Conservation (phyloP, 345 rosid genomes). For the Salix exigua region DNA sequence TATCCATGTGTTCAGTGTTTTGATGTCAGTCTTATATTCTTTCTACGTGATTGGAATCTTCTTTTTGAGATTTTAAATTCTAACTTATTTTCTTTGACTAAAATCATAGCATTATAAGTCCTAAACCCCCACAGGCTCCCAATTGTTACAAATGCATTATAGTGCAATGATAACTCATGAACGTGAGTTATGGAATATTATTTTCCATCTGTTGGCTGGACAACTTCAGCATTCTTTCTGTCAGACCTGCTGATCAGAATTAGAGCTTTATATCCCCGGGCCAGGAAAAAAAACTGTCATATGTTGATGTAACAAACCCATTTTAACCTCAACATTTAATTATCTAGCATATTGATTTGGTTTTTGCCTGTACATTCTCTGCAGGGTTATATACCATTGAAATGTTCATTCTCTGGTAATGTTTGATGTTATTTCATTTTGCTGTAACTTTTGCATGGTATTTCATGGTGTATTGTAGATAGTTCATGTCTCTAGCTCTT, state of each 20-base stretch:
- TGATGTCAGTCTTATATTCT: too few species aligned
- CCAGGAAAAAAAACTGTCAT: not conserved
- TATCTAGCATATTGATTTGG: not conserved
- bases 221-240: not conserved
- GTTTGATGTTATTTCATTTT: not conserved
- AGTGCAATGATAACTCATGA: not conserved
- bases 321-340: too few species aligned
- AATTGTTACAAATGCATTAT: not conserved
- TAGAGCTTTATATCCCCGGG: not conserved
- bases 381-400: not conserved
- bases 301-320: not conserved
- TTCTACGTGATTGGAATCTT: too few species aligned
- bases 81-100: too few species aligned
- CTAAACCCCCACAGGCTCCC: too few species aligned
- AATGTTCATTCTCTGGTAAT: not conserved
- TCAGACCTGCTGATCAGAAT: not conserved
- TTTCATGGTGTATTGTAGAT: not conserved
- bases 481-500: too few species aligned
- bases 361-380: not conserved
- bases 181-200: too few species aligned
- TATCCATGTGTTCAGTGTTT: too few species aligned
- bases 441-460: not conserved
- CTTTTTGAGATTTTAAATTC: too few species aligned
- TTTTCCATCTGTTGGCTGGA: not conserved
- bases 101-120: too few species aligned